phyloP scores from a whole-genome alignment of 139 green algal genomes.

The Trebouxia sp. region DNA sequence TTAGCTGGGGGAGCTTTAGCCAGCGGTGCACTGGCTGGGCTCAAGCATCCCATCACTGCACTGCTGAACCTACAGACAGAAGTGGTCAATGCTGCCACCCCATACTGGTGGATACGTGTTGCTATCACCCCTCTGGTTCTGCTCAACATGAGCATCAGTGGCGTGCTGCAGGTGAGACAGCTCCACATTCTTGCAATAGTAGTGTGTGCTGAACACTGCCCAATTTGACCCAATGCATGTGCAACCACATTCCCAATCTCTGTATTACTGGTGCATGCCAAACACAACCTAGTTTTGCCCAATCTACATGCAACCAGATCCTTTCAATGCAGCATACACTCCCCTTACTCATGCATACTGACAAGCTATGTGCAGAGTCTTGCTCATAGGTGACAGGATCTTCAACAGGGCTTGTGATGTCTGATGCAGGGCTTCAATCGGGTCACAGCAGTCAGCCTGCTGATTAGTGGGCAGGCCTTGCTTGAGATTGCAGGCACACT shows the following conservation, averaged over 20 bases:
- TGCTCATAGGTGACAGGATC: too few species aligned
- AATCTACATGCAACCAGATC: too few species aligned
- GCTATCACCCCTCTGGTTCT: conserved; percentile 49
- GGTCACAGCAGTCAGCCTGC: conserved; percentile 30
- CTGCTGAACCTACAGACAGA: conserved; percentile 37
- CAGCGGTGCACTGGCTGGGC: conserved; percentile 25
- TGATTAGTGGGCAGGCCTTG: conserved; percentile 51
- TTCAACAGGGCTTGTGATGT: neutral
- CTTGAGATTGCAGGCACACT: conserved; percentile 55
- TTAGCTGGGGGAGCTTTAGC: conserved; percentile 2
- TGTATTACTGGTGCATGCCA: too few species aligned
- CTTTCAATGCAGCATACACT: too few species aligned
- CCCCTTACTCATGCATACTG: too few species aligned
- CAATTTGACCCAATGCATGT: too few species aligned
- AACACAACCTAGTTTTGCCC: too few species aligned
- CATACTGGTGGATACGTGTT: conserved; percentile 50
- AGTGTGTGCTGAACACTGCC: too few species aligned
- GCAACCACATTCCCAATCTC: too few species aligned
- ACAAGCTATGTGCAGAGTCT: too few species aligned
- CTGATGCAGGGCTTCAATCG: conserved; percentile 32
- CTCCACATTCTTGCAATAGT: neutral
- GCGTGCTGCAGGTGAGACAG: conserved; percentile 63
- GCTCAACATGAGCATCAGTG: conserved; percentile 54
- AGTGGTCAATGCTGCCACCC: conserved; percentile 31
- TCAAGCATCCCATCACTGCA: conserved; percentile 39